Evolutionary conservation across 768 basidiomycete species (phyloP).

Genomic region (Mycena crocata): DNA sequence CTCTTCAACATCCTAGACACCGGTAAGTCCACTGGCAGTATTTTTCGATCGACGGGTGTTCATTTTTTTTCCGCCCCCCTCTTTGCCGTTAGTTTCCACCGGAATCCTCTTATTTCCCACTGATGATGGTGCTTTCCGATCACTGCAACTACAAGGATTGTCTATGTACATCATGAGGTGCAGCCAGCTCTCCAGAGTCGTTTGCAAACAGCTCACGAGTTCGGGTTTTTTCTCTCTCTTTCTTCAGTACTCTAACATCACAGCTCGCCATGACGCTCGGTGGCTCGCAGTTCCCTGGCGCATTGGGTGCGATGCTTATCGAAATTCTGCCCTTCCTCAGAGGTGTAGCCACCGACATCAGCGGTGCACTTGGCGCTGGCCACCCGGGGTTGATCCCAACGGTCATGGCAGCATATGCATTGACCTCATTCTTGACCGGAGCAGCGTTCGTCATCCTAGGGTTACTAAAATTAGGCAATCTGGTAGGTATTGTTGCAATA

Average conservation of each 20-base stretch:
- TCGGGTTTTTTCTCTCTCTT: not conserved
- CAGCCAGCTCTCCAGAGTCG: too few relatives aligned
- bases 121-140: slow-evolving; percentile 30
- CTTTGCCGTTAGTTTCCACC: slow-evolving; percentile 31
- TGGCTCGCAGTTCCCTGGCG: slow-evolving; percentile 40
- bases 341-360: slow-evolving; percentile 36
- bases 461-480: slow-evolving; percentile 32
- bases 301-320: slow-evolving; percentile 37
- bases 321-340: slow-evolving; percentile 40
- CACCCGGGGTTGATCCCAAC: slow-evolving; percentile 40
- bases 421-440: slow-evolving; percentile 38
- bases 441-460: slow-evolving; percentile 36
- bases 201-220: too few relatives aligned
- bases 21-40: slow-evolving; percentile 5
- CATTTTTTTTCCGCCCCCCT: not conserved
- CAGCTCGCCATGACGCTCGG: slow-evolving; percentile 38
- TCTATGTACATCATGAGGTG: slow-evolving; percentile 42
- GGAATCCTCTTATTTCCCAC: slow-evolving; percentile 38
- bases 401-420: slow-evolving; percentile 40
- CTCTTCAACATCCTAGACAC: slow-evolving; percentile 37
- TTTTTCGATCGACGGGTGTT: not conserved
- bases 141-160: slow-evolving; percentile 37
- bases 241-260: slow-evolving; percentile 30
- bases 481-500: slow-evolving; percentile 20
- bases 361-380: slow-evolving; percentile 32